Evolutionary conservation across 1,139 yeast species (phyloP), one percentile per base, ranked within the genome.

Genomic region (Pichia sp.): DNA sequence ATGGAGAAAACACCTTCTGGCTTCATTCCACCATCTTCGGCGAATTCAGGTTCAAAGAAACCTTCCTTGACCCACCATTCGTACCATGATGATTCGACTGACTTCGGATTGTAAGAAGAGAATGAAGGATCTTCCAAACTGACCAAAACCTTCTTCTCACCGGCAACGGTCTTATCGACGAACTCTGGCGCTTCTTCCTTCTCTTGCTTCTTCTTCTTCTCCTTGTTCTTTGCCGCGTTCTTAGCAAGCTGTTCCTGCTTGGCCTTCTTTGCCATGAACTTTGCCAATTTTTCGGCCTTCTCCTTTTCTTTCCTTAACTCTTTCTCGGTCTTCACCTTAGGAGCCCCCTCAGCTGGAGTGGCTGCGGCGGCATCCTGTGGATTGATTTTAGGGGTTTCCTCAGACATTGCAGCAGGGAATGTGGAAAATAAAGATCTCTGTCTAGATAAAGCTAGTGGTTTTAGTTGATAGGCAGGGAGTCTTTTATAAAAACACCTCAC

Each of bases 61-160:
- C 95, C 95, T 71, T 88, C 80, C 67, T 87, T 79, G 61, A 82
- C 86, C 99, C 99, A 93, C 99, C 99, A 93, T 34, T 82, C 83
- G 73, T 93, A 92, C 99, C 99, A 93, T 16, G 97, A 90, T 56
- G 95, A 85, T 74, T 93, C 99, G 51, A 95, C 98, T 64, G 85
- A 86, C 64, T 82, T 81, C 44, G 99, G 99, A 67, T 82, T 87
- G 73, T 93, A 93, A 13, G 98, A 95, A 74, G 93, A 92, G 69
- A 93, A 81, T 29, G 98, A 85, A 29, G 97, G 93, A 69, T 92
- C 96, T 49, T 93, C 97, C 57, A 93, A 79, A 45, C 92, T 81
- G 29, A 82, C 87, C 62, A 93, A 80, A 34, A 85, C 73, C 75
- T 93, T 93, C 81, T 93, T 95, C 64, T 92, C 96, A 59, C 99